Evolutionary conservation across 768 basidiomycete genomes (phyloP).

Genomic region (Leccinum truebloodii): DNA sequence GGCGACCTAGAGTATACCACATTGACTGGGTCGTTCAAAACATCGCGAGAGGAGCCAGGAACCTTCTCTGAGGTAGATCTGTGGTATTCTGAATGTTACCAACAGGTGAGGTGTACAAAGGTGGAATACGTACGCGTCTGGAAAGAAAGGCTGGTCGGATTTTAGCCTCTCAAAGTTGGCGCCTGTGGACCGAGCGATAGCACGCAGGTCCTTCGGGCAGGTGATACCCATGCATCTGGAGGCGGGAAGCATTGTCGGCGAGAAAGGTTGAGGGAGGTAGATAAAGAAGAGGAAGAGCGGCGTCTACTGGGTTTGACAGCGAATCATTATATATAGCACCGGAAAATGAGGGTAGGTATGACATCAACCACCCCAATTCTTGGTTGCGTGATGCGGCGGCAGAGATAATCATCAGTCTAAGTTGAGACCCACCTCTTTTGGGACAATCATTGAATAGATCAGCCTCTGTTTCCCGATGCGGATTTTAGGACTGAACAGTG

Average conservation of each 20-base stretch:
- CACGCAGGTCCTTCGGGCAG: slow-evolving; percentile 38
- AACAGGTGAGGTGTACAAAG: slow-evolving; percentile 30
- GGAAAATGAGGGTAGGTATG: slow-evolving; percentile 8
- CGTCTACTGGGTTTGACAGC: slow-evolving; percentile 8
- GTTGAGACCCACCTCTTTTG: slow-evolving; percentile 3
- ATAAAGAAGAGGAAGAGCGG: neutral
- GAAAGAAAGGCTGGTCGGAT: slow-evolving; percentile 31
- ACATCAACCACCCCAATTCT: slow-evolving; percentile 23
- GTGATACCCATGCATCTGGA: slow-evolving; percentile 42
- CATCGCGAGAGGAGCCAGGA: neutral
- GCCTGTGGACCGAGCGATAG: slow-evolving; percentile 39
- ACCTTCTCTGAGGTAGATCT: slow-evolving; percentile 35
- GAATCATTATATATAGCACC: neutral
- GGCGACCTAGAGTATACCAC: neutral
- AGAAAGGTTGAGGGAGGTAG: neutral
- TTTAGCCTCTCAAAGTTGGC: slow-evolving; percentile 31
- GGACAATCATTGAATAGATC: neutral
- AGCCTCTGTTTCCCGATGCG: neutral
- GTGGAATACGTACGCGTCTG: slow-evolving; percentile 39
- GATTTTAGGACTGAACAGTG: neutral
- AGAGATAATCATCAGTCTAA: neutral
- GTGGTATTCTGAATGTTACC: slow-evolving; percentile 32
- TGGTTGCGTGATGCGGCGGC: neutral
- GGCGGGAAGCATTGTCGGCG: slow-evolving; percentile 15
- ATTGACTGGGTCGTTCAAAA: neutral